Evolutionary conservation across 2,329 filamentous ascomycete species (phyloP), one percentile per base, ranked within the genome.

Genomic region (Colletotrichum tamarilloi): DNA sequence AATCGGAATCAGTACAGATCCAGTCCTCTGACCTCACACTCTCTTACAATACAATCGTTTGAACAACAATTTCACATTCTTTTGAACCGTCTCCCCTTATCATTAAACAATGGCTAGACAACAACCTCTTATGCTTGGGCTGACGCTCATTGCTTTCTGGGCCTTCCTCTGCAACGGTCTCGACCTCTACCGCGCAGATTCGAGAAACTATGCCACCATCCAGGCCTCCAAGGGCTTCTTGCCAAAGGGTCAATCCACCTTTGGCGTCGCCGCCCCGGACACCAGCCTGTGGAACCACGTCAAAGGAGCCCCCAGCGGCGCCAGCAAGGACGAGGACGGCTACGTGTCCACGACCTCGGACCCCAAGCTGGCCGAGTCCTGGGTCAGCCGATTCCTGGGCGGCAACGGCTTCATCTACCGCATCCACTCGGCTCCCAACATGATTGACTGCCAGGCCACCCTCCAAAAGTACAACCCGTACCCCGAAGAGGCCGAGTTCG

Each of bases 381-480:
- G 26, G 55, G 26, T 30, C 55, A 16, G 8, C 14, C 28, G 19
- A 4, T 30, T n/a, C 55, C 26, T n/a, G 2, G 16, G 19, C n/a
- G 30, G 57, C 11, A 59, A 38, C 3, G 68, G 42, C 1, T 71
- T 55, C 19, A 4, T 71, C 24, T 71, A 71, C 32, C 55, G 56
- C n/a, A 67, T 71, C 5, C 55, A 71, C n/a, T 42, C 56, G 0
- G 16, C 62, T 1, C 28, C 68, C 24, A 67, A 71, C 55, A 71
- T 67, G 55, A 67, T 71, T 4, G 68, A 71, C n/a, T 62, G 6
- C 46, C 4, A n/a, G 1, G 68, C 26, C 11, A 71, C 68, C 5
- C 63, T 71, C 8, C 42, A 56, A 12, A 42, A 67, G 5, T 28
- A 60, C 35, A 60, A 67, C 26, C 42, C 38, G 8, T 62, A 14